A percentile compares a stretch with the other conserved stretches of the same genome.
Conservation (phyloP, 2,329 filamentous ascomycete species). For the Pseudogymnoascus sp. region DNA sequence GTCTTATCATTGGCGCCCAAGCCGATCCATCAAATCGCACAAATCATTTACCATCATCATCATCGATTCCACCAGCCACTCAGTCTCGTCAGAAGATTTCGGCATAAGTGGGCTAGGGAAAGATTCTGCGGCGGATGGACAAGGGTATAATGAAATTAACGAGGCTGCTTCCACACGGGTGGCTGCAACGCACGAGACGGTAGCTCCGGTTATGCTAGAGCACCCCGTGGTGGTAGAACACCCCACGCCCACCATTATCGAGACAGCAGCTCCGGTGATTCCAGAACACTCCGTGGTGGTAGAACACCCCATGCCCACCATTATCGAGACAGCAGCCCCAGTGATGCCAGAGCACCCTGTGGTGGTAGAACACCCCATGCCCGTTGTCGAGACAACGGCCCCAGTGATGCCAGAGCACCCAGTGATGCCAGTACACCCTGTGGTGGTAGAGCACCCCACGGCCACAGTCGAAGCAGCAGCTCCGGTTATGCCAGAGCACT, state of each 20-base stretch:
- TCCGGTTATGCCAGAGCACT: not conserved
- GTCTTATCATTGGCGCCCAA: conserved; percentile 2
- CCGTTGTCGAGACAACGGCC: not conserved
- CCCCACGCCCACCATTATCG: not conserved
- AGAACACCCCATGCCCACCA: not conserved
- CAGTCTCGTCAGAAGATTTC: not conserved
- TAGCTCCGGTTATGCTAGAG: not conserved
- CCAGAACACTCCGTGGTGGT: not conserved
- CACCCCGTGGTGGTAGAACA: not conserved
- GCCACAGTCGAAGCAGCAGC: not conserved
- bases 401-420: not conserved
- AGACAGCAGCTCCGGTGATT: not conserved
- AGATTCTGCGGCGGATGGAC: not conserved
- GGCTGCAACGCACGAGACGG: not conserved
- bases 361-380: not conserved
- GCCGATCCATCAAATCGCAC: not conserved
- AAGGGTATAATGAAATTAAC: not conserved
- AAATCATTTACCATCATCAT: not conserved
- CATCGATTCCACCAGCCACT: not conserved
- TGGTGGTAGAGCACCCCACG: not conserved
- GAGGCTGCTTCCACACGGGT: not conserved
- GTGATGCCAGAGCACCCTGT: not conserved
- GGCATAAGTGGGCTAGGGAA: not conserved
- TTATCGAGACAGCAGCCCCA: not conserved
- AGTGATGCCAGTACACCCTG: not conserved